Evolutionary conservation across 768 basidiomycete species (phyloP).

Genomic region (Suillus brevipes): DNA sequence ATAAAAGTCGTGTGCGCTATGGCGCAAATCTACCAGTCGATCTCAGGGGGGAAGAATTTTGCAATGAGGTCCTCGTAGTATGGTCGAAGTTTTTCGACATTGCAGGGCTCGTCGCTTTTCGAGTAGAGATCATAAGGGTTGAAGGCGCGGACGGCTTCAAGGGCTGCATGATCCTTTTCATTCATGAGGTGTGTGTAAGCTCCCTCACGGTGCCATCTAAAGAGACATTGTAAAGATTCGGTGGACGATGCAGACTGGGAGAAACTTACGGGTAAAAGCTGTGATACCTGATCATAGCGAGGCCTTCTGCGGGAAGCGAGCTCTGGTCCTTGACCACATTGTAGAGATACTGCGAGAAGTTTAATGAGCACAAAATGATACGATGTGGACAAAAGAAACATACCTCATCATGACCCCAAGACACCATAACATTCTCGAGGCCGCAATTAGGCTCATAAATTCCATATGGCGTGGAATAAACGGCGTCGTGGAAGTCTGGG

Average conservation of each 20-base stretch:
- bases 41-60: slow-evolving; percentile 79
- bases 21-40: slow-evolving; percentile 71
- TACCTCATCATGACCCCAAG: slow-evolving; percentile 92
- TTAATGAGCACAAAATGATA: background rate
- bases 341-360: slow-evolving; percentile 66
- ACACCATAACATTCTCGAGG: slow-evolving; percentile 84
- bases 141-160: slow-evolving; percentile 80
- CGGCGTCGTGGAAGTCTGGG: slow-evolving; percentile 61
- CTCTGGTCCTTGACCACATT: slow-evolving; percentile 82
- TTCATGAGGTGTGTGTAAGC: slow-evolving; percentile 82
- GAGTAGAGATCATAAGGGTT: slow-evolving; percentile 95
- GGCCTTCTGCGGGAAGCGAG: slow-evolving; percentile 73
- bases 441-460: slow-evolving; percentile 81
- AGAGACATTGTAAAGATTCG: slow-evolving; percentile 6
- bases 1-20: background rate
- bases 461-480: slow-evolving; percentile 72
- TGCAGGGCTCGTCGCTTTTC: slow-evolving; percentile 74
- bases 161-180: slow-evolving; percentile 61
- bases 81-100: slow-evolving; percentile 63
- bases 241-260: background rate
- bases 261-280: slow-evolving; percentile 80
- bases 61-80: slow-evolving; percentile 83
- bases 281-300: slow-evolving; percentile 94
- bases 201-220: slow-evolving; percentile 82
- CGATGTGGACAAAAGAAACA: slow-evolving; percentile 17